Percentiles rank a stretch among this genome's conserved stretches.
phyloP scores from a whole-genome alignment of 805 yeast species.

The Wickerhamomyces subpelliculosus region DNA sequence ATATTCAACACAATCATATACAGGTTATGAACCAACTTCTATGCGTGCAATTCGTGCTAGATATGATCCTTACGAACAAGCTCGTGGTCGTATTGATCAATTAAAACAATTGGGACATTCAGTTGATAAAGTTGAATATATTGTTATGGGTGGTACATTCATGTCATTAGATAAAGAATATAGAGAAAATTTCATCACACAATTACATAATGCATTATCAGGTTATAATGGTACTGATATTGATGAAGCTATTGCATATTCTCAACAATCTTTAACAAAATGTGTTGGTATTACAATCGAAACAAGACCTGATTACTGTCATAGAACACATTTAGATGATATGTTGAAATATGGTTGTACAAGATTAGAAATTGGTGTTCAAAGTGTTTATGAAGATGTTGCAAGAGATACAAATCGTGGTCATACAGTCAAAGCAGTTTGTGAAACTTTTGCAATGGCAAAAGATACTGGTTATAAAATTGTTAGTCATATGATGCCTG shows the following conservation, averaged over 20 bases:
- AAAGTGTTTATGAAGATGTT: conserved; percentile 94
- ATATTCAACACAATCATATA: conserved; percentile 95
- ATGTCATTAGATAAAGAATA: conserved; percentile 91
- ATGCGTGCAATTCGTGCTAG: conserved; percentile 99
- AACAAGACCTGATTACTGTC: conserved; percentile 97
- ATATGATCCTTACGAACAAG: conserved; percentile 97
- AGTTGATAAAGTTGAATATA: conserved; percentile 95
- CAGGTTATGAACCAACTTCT: conserved; percentile 98
- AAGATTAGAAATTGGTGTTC: conserved; percentile 94
- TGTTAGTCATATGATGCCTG: conserved; percentile 99
- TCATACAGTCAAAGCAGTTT: conserved; percentile 92
- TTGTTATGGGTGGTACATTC: conserved; percentile 98
- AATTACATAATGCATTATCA: conserved; percentile 88
- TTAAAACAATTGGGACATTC: conserved; percentile 92
- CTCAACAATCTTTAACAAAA: conserved; percentile 91
- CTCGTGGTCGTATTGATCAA: conserved; percentile 95
- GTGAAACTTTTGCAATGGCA: conserved; percentile 93
- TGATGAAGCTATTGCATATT: conserved; percentile 84
- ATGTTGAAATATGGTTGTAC: conserved; percentile 97
- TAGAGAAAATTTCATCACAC: conserved; percentile 82
- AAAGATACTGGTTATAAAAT: conserved; percentile 98
- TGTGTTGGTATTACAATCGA: conserved; percentile 99
- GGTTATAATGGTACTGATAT: conserved; percentile 84
- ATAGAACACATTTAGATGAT: conserved; percentile 90
- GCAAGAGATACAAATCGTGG: conserved; percentile 98